Evolutionary conservation across 345 rosid species (phyloP), one percentile per base, ranked within the genome.

Genomic region (Salix dunnii): DNA sequence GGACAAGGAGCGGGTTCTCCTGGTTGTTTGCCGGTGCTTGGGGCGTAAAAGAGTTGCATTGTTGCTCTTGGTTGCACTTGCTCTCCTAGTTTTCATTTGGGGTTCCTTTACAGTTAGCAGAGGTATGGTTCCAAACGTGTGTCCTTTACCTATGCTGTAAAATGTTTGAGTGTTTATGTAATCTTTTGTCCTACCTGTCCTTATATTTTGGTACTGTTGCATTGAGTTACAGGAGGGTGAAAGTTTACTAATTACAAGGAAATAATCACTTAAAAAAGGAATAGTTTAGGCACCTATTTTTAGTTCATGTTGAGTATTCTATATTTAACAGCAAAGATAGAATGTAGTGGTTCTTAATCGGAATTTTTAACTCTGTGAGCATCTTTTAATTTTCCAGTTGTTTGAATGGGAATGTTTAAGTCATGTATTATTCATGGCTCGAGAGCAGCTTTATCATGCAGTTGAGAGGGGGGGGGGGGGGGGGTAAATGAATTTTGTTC

Each of bases 1-100:
- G 88, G 97, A 94, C 76, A 94, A 90, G 85, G 95, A 92, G 53
- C 89, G 82, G 73, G 66, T 85, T 73, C 82, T 85, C 79, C 86
- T 87, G 30, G 81, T 81, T 49, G 67, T 90, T 73, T 90, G 82
- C 81, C 82, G 91, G 74, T 89, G 74, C 77, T 76, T 88, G 67
- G 89, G 91, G 18, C 83, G 91, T 1, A 85, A 85, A 81, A 87
- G 83, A 76, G 90, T 90, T 8, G 89, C 91, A 71, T 88, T 94
- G 94, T 84, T 92, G 73, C 88, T 92, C 27, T 89, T 91, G 64
- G 78, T 85, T 31, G 76, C 78, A 68, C 87, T 94, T 66, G 88
- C 97, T 6, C 86, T 90, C 75, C 71, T 88, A n/a, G 94, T 94
- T 76, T 90, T 94, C 71, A 82, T 89, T 35, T 83, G 86, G 67